Conservation (phyloP, 1,139 yeast species). For the Schwanniomyces etchellsii region DNA sequence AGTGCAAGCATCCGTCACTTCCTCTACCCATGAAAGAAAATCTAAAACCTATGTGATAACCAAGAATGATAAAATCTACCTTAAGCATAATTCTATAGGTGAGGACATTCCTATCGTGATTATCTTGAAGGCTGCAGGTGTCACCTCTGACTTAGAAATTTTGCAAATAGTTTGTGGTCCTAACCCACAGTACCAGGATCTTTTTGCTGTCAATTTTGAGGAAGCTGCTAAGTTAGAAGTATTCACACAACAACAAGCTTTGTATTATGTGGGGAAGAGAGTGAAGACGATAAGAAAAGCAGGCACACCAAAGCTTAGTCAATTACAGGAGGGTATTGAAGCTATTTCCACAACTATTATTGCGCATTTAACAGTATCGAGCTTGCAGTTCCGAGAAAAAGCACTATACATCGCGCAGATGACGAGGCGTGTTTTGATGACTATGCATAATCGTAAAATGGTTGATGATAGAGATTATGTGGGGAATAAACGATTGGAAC, state of each 20-base stretch:
- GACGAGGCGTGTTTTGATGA: slow-evolving; percentile 95
- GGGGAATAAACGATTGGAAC: slow-evolving; percentile 93
- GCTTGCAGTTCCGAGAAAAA: slow-evolving; percentile 86
- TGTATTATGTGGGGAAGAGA: slow-evolving; percentile 82
- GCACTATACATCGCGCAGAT: slow-evolving; percentile 91
- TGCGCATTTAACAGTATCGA: slow-evolving; percentile 87
- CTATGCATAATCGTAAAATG: slow-evolving; percentile 90
- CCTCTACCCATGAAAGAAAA: slow-evolving; percentile 96
- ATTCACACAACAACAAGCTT: slow-evolving; percentile 90
- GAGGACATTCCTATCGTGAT: slow-evolving; percentile 96
- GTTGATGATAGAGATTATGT: slow-evolving; percentile 98
- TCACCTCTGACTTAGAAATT: slow-evolving; percentile 87
- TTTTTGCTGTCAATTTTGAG: slow-evolving; percentile 89
- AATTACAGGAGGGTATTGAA: slow-evolving; percentile 92
- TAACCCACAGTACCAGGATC: slow-evolving; percentile 81
- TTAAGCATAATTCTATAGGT: slow-evolving; percentile 90
- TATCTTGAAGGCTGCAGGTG: slow-evolving; percentile 91
- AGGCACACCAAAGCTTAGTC: slow-evolving; percentile 73
- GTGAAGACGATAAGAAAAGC: slow-evolving; percentile 90
- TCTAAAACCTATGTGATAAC: slow-evolving; percentile 95
- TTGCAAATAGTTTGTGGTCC: slow-evolving; percentile 92
- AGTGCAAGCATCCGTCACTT: slow-evolving; percentile 95
- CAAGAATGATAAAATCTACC: slow-evolving; percentile 80
- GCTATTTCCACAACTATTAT: slow-evolving; percentile 95
- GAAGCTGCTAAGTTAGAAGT: slow-evolving; percentile 86